These are phyloP conservation scores for Naegleria fowleri DNA, from an alignment of 208 protist species.

Conservation along the genomic window DNA sequence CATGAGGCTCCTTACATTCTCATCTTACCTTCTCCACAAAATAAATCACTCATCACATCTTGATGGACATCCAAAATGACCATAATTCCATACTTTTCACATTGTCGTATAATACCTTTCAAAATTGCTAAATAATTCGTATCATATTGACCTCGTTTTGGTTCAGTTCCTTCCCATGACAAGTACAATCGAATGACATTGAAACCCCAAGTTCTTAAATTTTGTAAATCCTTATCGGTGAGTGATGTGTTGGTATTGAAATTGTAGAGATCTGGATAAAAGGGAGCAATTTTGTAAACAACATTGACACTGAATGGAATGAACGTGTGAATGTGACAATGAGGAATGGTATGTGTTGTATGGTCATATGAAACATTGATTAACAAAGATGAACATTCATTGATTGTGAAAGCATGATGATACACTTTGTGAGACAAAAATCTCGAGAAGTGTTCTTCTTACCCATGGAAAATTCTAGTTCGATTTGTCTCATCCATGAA, in stretches of 20 bases:
- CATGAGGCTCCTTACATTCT: too few relatives aligned
- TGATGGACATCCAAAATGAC: not conserved
- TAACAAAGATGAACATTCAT: too few relatives aligned
- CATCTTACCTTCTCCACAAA: not conserved
- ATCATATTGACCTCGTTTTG: not conserved
- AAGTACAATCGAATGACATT: not conserved
- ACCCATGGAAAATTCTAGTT: not conserved
- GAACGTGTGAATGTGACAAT: not conserved
- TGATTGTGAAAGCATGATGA: too few relatives aligned
- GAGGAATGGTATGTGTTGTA: not conserved
- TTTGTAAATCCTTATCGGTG: not conserved
- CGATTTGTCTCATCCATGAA: not conserved
- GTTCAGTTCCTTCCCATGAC: not conserved
- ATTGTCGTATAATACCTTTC: not conserved
- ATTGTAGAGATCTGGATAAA: not conserved
- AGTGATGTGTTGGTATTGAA: not conserved
- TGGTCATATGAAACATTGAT: not conserved
- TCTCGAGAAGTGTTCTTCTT: not conserved
- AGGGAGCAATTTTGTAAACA: constrained; percentile 10
- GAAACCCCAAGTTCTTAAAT: constrained; percentile 9
- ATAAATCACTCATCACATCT: constrained; percentile 7
- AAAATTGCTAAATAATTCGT: not conserved
- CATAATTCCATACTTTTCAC: not conserved
- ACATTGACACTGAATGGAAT: not conserved
- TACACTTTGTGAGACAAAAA: not conserved